Percentiles rank a stretch among this genome's conserved stretches.
These are phyloP conservation scores for Cutaneotrichosporon sp. DNA, from an alignment of 1,284 basidiomycete genomes.

Conservation along the genomic window DNA sequence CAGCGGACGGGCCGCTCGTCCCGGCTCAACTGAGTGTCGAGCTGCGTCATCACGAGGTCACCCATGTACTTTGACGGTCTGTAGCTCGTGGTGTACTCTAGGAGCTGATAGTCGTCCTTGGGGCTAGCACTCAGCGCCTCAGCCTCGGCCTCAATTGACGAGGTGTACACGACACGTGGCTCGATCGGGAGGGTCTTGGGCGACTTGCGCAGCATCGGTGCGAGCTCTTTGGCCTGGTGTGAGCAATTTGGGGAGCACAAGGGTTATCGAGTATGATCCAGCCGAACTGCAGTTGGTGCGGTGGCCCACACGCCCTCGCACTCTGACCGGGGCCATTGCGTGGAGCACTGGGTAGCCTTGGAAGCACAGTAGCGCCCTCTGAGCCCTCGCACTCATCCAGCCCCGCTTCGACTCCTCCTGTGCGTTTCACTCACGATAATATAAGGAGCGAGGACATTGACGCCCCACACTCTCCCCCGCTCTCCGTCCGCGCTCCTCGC, in stretches of 20 bases:
- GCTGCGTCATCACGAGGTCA: constrained; percentile 65
- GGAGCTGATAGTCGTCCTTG: constrained; percentile 67
- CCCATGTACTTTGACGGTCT: constrained; percentile 76
- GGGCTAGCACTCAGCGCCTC: constrained; percentile 58
- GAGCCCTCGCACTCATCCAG: not conserved
- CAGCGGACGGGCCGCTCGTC: constrained; percentile 57
- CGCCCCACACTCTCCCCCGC: constrained; percentile 79
- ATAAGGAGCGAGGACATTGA: constrained; percentile 81
- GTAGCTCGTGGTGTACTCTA: constrained; percentile 65
- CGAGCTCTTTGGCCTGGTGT: constrained; percentile 46
- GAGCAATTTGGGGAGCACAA: not conserved
- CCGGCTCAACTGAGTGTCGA: constrained; percentile 57
- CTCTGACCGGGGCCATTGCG: not conserved
- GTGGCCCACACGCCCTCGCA: not conserved
- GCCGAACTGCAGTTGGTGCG: constrained; percentile 15
- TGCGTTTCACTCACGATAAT: constrained; percentile 62
- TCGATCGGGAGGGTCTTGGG: constrained; percentile 50
- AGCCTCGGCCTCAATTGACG: constrained; percentile 66
- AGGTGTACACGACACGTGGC: constrained; percentile 75
- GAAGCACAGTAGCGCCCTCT: not conserved
- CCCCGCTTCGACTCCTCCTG: not conserved
- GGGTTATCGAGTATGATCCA: constrained; percentile 53
- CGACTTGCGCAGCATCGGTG: constrained; percentile 42
- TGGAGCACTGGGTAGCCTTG: not conserved
- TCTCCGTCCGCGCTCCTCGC: constrained; percentile 65